Conservation (phyloP, 2,329 filamentous ascomycete genomes). For the Cladosporium phlei region DNA sequence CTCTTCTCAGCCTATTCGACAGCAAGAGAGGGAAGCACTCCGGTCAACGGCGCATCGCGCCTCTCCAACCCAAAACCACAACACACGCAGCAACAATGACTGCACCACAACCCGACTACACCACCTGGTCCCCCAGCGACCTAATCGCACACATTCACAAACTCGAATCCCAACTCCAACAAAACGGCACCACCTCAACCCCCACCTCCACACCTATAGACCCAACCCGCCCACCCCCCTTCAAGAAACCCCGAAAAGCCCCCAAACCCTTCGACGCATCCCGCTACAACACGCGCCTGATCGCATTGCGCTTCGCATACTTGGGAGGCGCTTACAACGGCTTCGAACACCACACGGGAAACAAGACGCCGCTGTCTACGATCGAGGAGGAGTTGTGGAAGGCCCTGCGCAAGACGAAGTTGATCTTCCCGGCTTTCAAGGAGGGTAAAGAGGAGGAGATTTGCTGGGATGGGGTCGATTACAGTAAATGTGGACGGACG, state of each 20-base stretch:
- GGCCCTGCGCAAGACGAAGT: conserved; percentile 71
- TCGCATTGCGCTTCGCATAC: conserved; percentile 92
- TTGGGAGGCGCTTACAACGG: conserved; percentile 87
- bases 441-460: conserved; percentile 47
- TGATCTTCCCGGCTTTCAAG: conserved; percentile 65
- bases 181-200: conserved; percentile 32
- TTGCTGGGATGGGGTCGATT: conserved; percentile 79
- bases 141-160: conserved; percentile 64
- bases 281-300: conserved; percentile 74
- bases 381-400: conserved; percentile 95
- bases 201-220: conserved; percentile 15
- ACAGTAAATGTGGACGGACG: conserved; percentile 91
- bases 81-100: background rate
- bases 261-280: conserved; percentile 62
- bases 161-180: conserved; percentile 62
- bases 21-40: background rate
- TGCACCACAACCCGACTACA: conserved; percentile 53
- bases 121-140: conserved; percentile 62
- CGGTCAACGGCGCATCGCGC: background rate
- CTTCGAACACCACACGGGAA: conserved; percentile 77
- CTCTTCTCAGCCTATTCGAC: background rate
- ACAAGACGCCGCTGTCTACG: conserved; percentile 64
- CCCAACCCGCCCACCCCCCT: conserved; percentile 5
- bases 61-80: background rate
- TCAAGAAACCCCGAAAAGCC: conserved; percentile 39